These are phyloP conservation scores for Trichophyton rubrum DNA, from an alignment of 2,329 filamentous ascomycete species.

Conservation along the genomic window DNA sequence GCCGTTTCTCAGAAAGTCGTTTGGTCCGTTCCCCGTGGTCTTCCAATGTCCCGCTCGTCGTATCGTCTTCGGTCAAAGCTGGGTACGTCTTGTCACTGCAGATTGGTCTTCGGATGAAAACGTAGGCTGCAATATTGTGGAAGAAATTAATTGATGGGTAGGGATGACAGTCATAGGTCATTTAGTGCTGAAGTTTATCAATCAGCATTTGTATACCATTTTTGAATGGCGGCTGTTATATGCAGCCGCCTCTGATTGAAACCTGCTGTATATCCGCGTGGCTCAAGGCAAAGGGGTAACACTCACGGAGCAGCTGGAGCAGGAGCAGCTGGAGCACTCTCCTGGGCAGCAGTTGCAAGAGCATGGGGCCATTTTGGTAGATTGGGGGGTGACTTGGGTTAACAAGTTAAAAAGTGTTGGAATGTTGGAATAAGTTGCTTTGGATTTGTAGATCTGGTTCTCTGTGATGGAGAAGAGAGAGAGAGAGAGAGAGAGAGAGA, in stretches of 20 bases:
- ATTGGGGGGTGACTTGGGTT: slow-evolving; percentile 12
- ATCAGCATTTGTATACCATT: background rate
- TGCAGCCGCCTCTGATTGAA: too few species aligned
- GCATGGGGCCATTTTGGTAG: slow-evolving; percentile 31
- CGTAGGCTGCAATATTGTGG: background rate
- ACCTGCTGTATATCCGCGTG: background rate
- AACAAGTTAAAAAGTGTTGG: slow-evolving; percentile 1
- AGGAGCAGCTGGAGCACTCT: slow-evolving; percentile 30
- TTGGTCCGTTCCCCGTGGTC: background rate
- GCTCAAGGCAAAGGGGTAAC: background rate
- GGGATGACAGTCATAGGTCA: background rate
- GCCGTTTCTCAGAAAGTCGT: background rate
- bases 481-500: background rate
- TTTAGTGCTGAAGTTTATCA: background rate
- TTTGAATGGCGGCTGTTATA: too few species aligned
- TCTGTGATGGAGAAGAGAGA: background rate
- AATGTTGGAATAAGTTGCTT: background rate
- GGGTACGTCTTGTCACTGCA: background rate
- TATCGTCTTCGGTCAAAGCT: background rate
- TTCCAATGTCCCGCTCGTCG: background rate
- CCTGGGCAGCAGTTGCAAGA: slow-evolving; percentile 31
- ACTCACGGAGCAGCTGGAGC: slow-evolving; percentile 27
- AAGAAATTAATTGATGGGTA: background rate
- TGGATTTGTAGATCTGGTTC: slow-evolving; percentile 4
- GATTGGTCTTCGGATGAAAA: background rate